Evolutionary conservation across 441 rosid species (phyloP), one percentile per base, ranked within the genome.

Genomic region (Adansonia gregorii): DNA sequence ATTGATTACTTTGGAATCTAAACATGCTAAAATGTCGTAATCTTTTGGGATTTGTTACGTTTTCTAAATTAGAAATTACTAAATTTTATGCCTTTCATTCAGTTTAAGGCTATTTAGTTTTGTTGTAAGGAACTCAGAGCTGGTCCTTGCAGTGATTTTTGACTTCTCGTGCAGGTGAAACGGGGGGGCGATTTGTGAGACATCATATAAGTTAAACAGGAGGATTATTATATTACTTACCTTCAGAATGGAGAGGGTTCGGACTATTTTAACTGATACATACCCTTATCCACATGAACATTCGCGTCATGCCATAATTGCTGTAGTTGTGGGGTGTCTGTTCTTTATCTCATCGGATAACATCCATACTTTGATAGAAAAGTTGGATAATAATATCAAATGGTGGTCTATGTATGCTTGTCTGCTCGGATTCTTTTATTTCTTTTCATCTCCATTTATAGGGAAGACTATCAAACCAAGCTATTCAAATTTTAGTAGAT

Each of bases 361-460:
- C 84, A 92, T 96, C 89, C 99, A 90, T 75, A 96, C 98, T 22
- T 94, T 96, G 46, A 79, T 94, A 17, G 99, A 92, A 59, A 95
- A 95, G 85, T 85, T 95, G 79, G 94, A 92, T 81, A 89, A 86
- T 35, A 92, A 92, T 78, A 73, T 95, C 73, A 95, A 95, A 78
- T 95, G 99, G 99, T 95, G 98, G 99, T 93, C 97, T 54, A 95
- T 95, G 97, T 95, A 95, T 85, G 99, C 91, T 22, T 95, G 99
- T 74, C 73, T 95, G 78, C 94, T 95, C 52, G 99, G 99, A 15
- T 95, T 95, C 88, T 95, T 95, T 90, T 95, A 95, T 83, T 94
- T 91, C 94, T 95, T 95, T 84, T 94, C 99, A 8, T 91, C 99
- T 64, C 99, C 99, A 10, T 95, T 95, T 85, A 77, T 95, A 20